Evolutionary conservation across 2,329 filamentous ascomycete species (phyloP).

Genomic region (Mariannaea elegans): DNA sequence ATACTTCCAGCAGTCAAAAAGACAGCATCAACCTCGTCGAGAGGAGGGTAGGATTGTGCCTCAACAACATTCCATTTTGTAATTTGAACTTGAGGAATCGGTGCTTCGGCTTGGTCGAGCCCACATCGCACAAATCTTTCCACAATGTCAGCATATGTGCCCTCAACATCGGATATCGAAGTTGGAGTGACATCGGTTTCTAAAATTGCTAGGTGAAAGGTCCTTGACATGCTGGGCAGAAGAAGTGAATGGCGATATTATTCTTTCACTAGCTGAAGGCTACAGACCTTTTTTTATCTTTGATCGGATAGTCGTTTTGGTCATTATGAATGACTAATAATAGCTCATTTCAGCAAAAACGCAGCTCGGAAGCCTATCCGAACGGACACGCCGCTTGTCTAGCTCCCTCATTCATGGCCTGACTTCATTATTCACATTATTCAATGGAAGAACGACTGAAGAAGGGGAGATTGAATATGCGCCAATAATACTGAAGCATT

Average conservation of each 20-base stretch:
- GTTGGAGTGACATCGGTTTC: neutral
- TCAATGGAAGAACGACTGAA: too few relatives aligned
- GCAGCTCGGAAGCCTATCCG: neutral
- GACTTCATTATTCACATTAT: too few relatives aligned
- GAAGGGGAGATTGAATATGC: too few relatives aligned
- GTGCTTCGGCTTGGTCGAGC: neutral
- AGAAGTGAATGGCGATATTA: neutral
- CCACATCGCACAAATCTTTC: neutral
- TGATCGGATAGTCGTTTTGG: too few relatives aligned
- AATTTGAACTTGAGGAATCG: neutral
- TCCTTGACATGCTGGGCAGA: neutral
- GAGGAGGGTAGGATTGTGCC: neutral
- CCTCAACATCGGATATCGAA: constrained; percentile 5
- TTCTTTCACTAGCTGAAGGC: too few relatives aligned
- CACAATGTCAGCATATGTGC: constrained; percentile 1
- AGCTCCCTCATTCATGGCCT: too few relatives aligned
- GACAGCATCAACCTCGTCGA: neutral
- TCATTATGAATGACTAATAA: neutral
- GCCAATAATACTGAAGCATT: too few relatives aligned
- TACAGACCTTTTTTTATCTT: too few relatives aligned
- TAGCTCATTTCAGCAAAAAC: too few relatives aligned
- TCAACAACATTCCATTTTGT: constrained; percentile 5
- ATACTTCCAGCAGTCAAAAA: constrained; percentile 13
- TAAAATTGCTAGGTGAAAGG: constrained; percentile 6
- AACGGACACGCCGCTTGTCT: neutral